These are phyloP conservation scores for Lentinula raphanica DNA, from an alignment of 768 basidiomycete genomes.

Conservation along the genomic window DNA sequence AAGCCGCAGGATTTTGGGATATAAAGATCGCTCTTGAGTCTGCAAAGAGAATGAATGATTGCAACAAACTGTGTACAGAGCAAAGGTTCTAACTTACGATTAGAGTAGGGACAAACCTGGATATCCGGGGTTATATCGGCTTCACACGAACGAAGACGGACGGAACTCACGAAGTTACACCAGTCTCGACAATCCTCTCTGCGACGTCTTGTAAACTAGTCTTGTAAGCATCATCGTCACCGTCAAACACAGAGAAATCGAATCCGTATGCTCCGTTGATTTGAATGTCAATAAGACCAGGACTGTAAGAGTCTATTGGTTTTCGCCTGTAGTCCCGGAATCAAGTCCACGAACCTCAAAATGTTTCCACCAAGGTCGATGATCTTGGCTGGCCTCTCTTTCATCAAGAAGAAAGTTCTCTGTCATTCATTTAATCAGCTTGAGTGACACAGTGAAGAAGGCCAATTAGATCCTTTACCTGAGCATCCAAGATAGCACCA, in stretches of 20 bases:
- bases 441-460: too few relatives aligned
- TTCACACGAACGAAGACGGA: constrained; percentile 15
- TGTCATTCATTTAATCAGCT: constrained; percentile 21
- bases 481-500: constrained; percentile 72
- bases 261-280: constrained; percentile 88
- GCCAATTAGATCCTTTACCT: too few relatives aligned
- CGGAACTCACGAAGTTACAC: constrained; percentile 72
- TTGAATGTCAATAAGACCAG: constrained; percentile 83
- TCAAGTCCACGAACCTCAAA: constrained; percentile 44
- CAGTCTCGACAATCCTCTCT: constrained; percentile 77
- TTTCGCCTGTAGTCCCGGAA: neutral
- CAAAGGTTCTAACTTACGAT: constrained; percentile 40
- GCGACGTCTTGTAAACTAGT: constrained; percentile 66
- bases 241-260: constrained; percentile 81
- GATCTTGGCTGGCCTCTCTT: constrained; percentile 54
- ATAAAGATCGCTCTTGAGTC: constrained; percentile 76
- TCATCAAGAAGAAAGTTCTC: constrained; percentile 63
- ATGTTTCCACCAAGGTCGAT: constrained; percentile 76
- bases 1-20: constrained; percentile 64
- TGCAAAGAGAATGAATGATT: constrained; percentile 21
- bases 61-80: neutral
- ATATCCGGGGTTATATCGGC: constrained; percentile 10
- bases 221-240: constrained; percentile 61
- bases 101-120: constrained; percentile 58
- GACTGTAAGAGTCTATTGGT: constrained; percentile 36